phyloP scores from a whole-genome alignment of 2,329 filamentous ascomycete genomes.

The Pseudopithomyces maydicus region DNA sequence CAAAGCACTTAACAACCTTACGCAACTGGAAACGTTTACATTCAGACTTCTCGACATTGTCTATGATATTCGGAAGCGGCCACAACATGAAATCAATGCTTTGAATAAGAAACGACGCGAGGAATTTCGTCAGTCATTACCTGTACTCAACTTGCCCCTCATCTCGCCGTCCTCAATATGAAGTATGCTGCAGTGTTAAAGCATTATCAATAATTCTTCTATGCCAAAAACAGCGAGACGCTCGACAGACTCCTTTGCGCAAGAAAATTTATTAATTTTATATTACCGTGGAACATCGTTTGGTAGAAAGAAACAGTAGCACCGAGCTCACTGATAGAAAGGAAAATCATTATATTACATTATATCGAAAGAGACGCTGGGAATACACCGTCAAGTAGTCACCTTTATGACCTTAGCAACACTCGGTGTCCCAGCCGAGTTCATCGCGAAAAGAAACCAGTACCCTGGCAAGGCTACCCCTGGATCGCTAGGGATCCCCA shows the following conservation, averaged over 20 bases:
- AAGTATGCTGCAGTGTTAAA: no score
- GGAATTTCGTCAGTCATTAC: background rate
- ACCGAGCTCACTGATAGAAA: no score
- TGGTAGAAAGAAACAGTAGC: no score
- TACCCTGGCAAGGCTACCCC: constrained; percentile 59
- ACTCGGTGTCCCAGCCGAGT: constrained; percentile 53
- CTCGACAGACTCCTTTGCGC: no score
- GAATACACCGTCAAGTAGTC: background rate
- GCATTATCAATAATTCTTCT: no score
- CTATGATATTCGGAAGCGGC: background rate
- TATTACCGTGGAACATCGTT: no score
- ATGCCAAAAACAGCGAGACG: no score
- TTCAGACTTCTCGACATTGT: background rate
- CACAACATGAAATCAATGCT: background rate
- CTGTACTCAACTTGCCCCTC: no score
- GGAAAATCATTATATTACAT: background rate
- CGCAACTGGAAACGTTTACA: background rate
- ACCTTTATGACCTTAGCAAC: constrained; percentile 50
- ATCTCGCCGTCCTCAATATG: no score
- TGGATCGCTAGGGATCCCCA: constrained; percentile 53
- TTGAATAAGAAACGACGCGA: background rate
- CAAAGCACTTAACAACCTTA: background rate
- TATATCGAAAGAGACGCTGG: background rate
- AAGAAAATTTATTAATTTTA: no score
- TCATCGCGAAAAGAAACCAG: constrained; percentile 61